Evolutionary conservation across 1,284 basidiomycete genomes (phyloP), one percentile per base, ranked within the genome.

Genomic region (Neolentinus lepideus): DNA sequence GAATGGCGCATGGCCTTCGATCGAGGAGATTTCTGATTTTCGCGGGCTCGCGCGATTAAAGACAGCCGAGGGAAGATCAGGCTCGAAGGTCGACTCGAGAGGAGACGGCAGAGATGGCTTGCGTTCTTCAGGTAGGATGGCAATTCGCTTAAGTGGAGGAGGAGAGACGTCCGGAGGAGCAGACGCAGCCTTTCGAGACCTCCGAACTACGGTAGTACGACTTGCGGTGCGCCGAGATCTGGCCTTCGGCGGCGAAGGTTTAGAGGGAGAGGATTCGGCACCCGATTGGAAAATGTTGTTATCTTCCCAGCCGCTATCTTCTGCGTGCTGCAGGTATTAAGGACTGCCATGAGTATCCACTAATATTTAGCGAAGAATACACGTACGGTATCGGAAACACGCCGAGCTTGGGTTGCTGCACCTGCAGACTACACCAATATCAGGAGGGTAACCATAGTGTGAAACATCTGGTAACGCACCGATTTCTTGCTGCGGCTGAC

Each of bases 271-370:
- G 12, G 84, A 87, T 63, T 90, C 88, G 2, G 84, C 84, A 25
- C 88, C 88, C 12, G 87, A 90, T 64, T 91, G 88, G 67, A 91
- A 91, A 38, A 90, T 81, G 59, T 91, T 91, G 62, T 89, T 89
- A 62, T 91, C 89, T 64, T 91, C 88, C 88, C 88, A 91, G 29
- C 87, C 88, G 61, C 88, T 90, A 57, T 90, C 86, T 27, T 87
- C 74, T 25, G 67, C 79, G 56, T 50, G 22, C 47, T 50, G 22
- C 22, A 12, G 38, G 6, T n/a, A 6, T 6, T 9, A 16, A 43
- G 8, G 38, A n/a, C 38, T 43, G 12, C 8, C 38, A 43, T 43
- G 38, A 43, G 38, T 43, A 43, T 16, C n/a, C 27, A 11, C 45
- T 24, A 24, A 3, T 16, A 21, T 8, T 12, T 24, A 12, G 6